These are phyloP conservation scores for Lactarius sanguifluus DNA, from an alignment of 768 basidiomycete genomes.

Conservation along the genomic window DNA sequence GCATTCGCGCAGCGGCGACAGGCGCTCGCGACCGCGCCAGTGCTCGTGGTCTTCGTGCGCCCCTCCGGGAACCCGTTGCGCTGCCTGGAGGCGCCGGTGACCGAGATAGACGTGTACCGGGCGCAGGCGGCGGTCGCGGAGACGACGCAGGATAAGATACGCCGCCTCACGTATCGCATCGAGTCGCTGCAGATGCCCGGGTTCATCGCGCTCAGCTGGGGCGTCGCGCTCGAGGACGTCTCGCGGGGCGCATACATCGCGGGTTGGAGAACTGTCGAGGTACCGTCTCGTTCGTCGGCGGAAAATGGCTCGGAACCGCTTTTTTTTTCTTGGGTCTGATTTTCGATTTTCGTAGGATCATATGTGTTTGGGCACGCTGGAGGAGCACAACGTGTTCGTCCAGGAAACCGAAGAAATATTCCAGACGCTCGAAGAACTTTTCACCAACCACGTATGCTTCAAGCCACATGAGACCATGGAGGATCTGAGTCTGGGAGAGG, in stretches of 20 bases:
- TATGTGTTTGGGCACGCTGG: conserved; percentile 15
- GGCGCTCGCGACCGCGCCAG: neutral
- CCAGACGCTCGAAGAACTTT: neutral
- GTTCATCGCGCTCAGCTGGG: conserved; percentile 20
- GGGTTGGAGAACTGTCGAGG: conserved; percentile 20
- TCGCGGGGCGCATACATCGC: neutral
- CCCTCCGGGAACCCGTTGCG: neutral
- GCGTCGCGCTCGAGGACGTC: neutral
- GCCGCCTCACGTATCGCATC: conserved; percentile 1
- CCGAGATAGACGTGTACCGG: conserved; percentile 13
- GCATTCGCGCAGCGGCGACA: neutral
- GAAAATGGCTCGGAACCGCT: neutral
- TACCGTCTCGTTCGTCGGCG: neutral
- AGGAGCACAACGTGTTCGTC: conserved; percentile 8
- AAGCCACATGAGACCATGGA: neutral
- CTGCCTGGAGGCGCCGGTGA: conserved; percentile 7
- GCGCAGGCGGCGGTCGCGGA: neutral
- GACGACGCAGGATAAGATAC: conserved; percentile 9
- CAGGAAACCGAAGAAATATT: conserved; percentile 14
- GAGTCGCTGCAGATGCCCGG: conserved; percentile 15
- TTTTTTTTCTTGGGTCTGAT: neutral
- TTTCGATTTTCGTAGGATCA: conserved; percentile 9
- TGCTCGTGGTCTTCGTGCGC: neutral
- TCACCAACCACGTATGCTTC: conserved; percentile 13
- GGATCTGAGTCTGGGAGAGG: no score